Base-by-base conservation (phyloP, 768 basidiomycete species). In the Kwoniella bestiolae region DNA sequence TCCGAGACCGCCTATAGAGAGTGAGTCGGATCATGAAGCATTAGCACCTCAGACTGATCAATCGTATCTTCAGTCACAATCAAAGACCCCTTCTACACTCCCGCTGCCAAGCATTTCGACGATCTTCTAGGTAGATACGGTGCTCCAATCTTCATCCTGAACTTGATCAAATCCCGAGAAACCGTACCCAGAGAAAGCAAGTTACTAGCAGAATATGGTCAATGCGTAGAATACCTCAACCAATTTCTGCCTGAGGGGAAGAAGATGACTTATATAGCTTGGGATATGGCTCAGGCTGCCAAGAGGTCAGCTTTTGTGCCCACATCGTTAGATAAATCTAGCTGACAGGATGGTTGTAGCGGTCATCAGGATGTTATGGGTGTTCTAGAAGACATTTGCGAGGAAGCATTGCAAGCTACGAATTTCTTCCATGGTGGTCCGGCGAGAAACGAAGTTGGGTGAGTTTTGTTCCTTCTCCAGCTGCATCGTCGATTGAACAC, bases 281-380 rank as follows among this genome's bases (percentile, higher is more conserved):
- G 93, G 91, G 96, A 99, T 79, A 96, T 98, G 91, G 89, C 90
- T 3, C 86, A 90, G 44, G 93, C 94, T 2, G 92, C 94, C 70
- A 96, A 96, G 79, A 91, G 92, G 94, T 92, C 72, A n/a, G 85
- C 70, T 18, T 4, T 23, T 11, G 28, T 14, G 5, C 49, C 29
- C 4, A 41, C 18, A 41, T 41, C 12, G 3, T 9, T 29, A 8
- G 21, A 11, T 49, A 16, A 2, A 49, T 11, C 12, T 4, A 2
- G 55, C 35, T 67, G 61, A 66, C 57, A 34, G 28, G 35, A n/a
- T n/a, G 12, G 14, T 38, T n/a, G 1, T 45, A 95, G 93, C 83
- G 94, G 94, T 77, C 92, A 90, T 6, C 91, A 93, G 77, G 95
- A 97, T 74, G 94, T 97, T 9, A 96, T 96, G 71, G 91, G 92